phyloP scores from a whole-genome alignment of 106 monocot species.

The Dioscorea alata region DNA sequence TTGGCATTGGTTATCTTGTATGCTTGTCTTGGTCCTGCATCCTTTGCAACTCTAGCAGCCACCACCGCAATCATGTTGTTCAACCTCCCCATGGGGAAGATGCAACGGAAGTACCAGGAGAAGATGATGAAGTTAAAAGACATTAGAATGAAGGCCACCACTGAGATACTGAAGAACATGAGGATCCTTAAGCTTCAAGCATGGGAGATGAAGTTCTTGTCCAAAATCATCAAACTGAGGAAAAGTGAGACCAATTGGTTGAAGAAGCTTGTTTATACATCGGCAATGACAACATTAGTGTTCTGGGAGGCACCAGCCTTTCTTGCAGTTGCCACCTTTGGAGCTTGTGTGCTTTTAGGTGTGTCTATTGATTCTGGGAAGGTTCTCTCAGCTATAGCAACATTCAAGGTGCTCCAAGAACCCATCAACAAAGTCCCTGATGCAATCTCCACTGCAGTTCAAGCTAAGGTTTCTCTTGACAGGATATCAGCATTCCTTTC shows the following conservation, averaged over 20 bases:
- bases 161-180: slow-evolving; percentile 86
- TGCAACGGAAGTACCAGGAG: slow-evolving; percentile 68
- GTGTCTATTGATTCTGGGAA: slow-evolving; percentile 80
- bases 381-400: slow-evolving; percentile 81
- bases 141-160: slow-evolving; percentile 76
- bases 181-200: slow-evolving; percentile 91
- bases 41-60: slow-evolving; percentile 65
- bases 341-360: slow-evolving; percentile 70
- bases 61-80: slow-evolving; percentile 58
- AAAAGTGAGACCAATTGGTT: slow-evolving; percentile 64
- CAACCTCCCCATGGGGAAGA: slow-evolving; percentile 56
- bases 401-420: slow-evolving; percentile 69
- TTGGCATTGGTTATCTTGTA: slow-evolving; percentile 66
- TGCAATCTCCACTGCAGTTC: slow-evolving; percentile 55
- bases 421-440: slow-evolving; percentile 80
- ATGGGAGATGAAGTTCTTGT: slow-evolving; percentile 96
- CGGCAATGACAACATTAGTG: slow-evolving; percentile 39
- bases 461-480: slow-evolving; percentile 83
- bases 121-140: slow-evolving; percentile 89
- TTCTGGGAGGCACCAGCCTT: slow-evolving; percentile 88
- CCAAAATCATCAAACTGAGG: slow-evolving; percentile 58
- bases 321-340: slow-evolving; percentile 75
- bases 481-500: slow-evolving; percentile 68
- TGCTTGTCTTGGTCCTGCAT: slow-evolving; percentile 56
- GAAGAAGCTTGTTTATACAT: slow-evolving; percentile 56